Base-by-base conservation (phyloP, 2,329 filamentous ascomycete genomes). In the Epichloe sylvatica region DNA sequence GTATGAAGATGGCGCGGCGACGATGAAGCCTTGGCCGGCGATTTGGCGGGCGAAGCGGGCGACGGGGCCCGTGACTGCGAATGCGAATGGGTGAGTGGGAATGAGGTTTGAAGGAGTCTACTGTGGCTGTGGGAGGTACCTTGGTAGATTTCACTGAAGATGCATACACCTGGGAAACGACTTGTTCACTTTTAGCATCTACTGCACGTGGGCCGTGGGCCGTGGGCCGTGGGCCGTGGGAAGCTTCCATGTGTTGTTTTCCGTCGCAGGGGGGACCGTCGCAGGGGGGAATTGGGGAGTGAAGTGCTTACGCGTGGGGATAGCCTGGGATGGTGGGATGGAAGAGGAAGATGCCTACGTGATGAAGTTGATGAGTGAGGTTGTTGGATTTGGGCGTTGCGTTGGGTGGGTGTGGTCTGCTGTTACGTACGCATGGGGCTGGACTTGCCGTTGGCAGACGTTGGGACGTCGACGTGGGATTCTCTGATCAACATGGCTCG, bases 91-190 rank as follows among this genome's bases (percentile, higher is more conserved):
- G 30, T 17, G n/a, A 5, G 15, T 8, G 12, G 15, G 5, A 5
- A n/a, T 17, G n/a, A 17, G n/a, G 4, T 11, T 11, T 1, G 15
- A 25, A 7, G 33, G 17, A 19, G 2, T 35, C 7, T 15, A 4
- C 15, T 4, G 8, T 44, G n/a, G 30, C 25, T 7, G 7, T 21
- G 6, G n/a, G 12, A 12, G 19, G 4, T 66, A 89, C 88, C 89
- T 81, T 96, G 90, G 63, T 96, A 96, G 60, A 96, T 96, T 69
- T 96, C 90, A 58, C 84, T 90, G 64, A 94, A 96, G 50, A 96
- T 74, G 13, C 86, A 84, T 5, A 96, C 86, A 19, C 86, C 89
- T 0, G 89, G 89, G 60, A 94, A 95, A 46, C 74, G 73, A 33
- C 78, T 80, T 80, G 52, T n/a, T 17, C 13, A 15, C 4, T 15